A percentile compares a stretch with the other conserved stretches of the same genome.
Evolutionary conservation across 2,329 filamentous ascomycete genomes (phyloP).

Genomic region (Cladosporium oxysporum): DNA sequence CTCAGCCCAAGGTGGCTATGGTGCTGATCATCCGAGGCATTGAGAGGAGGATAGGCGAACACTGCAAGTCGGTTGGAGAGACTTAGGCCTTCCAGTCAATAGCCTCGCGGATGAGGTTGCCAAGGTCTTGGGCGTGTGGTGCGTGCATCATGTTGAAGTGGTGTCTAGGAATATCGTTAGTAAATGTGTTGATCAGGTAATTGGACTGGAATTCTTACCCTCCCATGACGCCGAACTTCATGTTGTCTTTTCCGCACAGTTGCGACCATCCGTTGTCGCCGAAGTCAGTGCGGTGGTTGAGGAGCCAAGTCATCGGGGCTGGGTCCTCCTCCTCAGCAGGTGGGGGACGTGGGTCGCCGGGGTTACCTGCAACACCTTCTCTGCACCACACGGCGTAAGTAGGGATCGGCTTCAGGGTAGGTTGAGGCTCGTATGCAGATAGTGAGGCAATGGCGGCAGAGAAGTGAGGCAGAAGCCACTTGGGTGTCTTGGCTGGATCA

Average conservation of each 20-base stretch:
- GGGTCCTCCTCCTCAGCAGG: constrained; percentile 59
- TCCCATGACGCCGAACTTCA: constrained; percentile 66
- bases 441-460: constrained; percentile 67
- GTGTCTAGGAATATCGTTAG: background rate
- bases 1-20: constrained; percentile 34
- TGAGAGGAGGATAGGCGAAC: constrained; percentile 22
- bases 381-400: constrained; percentile 70
- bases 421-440: constrained; percentile 67
- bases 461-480: constrained; percentile 76
- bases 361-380: constrained; percentile 70
- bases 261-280: constrained; percentile 69
- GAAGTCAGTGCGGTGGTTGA: constrained; percentile 74
- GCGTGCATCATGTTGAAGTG: constrained; percentile 71
- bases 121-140: constrained; percentile 39
- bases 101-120: constrained; percentile 48
- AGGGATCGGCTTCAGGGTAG: constrained; percentile 62
- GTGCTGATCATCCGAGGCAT: background rate
- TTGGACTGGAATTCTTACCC: constrained; percentile 39
- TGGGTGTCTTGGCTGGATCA: constrained; percentile 60
- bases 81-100: constrained; percentile 33
- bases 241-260: constrained; percentile 62
- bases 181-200: background rate
- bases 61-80: background rate
- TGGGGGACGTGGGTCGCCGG: constrained; percentile 66
- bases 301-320: constrained; percentile 62